phyloP scores from a whole-genome alignment of 352 stramenopile species.

The Pythium phragmitis region DNA sequence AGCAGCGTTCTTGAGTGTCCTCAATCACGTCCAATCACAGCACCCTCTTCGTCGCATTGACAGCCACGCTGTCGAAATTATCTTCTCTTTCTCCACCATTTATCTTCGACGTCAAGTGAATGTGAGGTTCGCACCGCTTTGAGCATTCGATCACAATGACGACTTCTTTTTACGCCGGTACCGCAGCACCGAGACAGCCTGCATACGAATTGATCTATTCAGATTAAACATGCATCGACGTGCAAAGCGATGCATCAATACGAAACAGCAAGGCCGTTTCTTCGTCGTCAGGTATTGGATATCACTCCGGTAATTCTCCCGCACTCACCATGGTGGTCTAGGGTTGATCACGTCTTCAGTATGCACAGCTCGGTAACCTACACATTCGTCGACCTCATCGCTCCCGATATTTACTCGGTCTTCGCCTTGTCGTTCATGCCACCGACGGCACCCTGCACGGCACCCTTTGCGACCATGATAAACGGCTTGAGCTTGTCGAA shows the following conservation, averaged over 20 bases:
- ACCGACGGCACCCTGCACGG: slow-evolving; percentile 51
- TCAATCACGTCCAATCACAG: neutral
- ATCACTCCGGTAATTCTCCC: neutral
- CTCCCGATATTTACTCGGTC: slow-evolving; percentile 44
- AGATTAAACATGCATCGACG: slow-evolving; percentile 5
- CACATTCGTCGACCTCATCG: neutral
- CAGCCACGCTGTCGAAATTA: neutral
- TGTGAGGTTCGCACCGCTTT: neutral
- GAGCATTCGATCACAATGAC: neutral
- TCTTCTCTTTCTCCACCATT: slow-evolving; percentile 6
- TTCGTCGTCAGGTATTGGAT: neutral
- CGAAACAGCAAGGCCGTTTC: neutral
- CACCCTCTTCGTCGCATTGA: slow-evolving; percentile 8
- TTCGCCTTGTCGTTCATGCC: slow-evolving; percentile 50
- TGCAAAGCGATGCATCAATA: neutral
- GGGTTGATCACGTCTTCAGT: slow-evolving; percentile 1
- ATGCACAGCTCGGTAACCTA: neutral
- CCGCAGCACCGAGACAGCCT: neutral
- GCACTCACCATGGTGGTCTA: neutral
- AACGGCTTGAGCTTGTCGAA: slow-evolving; percentile 81
- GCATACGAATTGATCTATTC: slow-evolving; percentile 11
- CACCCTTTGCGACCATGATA: slow-evolving; percentile 64
- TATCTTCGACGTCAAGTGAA: neutral
- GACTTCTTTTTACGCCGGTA: neutral
- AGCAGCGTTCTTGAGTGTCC: slow-evolving; percentile 6